These are phyloP conservation scores for Trichosphaerium sp. DNA, from an alignment of 78 protist genomes.

Conservation along the genomic window DNA sequence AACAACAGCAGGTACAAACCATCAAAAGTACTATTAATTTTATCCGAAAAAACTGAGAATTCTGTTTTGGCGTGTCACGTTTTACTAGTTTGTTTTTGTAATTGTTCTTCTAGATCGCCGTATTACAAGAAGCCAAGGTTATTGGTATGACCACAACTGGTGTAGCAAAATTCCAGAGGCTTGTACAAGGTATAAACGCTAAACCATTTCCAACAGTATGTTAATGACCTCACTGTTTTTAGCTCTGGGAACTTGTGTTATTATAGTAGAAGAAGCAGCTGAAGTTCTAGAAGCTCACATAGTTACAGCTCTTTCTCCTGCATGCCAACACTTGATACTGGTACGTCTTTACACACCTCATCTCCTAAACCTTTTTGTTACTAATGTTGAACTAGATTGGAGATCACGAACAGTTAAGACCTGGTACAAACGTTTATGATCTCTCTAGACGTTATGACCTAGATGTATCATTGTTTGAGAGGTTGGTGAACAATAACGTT, in stretches of 20 bases:
- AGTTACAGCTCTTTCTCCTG: slow-evolving; percentile 13
- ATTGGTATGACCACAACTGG: slow-evolving; percentile 47
- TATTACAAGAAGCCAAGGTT: no score
- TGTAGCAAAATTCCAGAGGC: slow-evolving; percentile 4
- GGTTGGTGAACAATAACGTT: slow-evolving; percentile 9
- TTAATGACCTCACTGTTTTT: no score
- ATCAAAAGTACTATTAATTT: not conserved
- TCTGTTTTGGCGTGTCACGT: not conserved
- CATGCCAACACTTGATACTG: slow-evolving; percentile 22
- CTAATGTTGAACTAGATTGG: no score
- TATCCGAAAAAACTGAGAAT: not conserved
- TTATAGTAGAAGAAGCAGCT: slow-evolving; percentile 60
- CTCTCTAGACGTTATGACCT: not conserved
- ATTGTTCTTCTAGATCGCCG: no score
- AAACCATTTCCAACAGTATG: no score
- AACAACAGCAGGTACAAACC: not conserved
- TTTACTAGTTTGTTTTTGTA: not conserved
- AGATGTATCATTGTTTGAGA: slow-evolving; percentile 46
- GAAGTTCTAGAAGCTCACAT: slow-evolving; percentile 53
- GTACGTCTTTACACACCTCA: no score
- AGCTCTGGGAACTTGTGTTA: slow-evolving; percentile 6
- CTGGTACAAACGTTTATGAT: slow-evolving; percentile 1
- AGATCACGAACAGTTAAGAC: slow-evolving; percentile 60
- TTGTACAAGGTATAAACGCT: no score
- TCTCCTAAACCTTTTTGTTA: no score